phyloP scores from a whole-genome alignment of 306 rosid genomes.

The Mimosa bimucronata region DNA sequence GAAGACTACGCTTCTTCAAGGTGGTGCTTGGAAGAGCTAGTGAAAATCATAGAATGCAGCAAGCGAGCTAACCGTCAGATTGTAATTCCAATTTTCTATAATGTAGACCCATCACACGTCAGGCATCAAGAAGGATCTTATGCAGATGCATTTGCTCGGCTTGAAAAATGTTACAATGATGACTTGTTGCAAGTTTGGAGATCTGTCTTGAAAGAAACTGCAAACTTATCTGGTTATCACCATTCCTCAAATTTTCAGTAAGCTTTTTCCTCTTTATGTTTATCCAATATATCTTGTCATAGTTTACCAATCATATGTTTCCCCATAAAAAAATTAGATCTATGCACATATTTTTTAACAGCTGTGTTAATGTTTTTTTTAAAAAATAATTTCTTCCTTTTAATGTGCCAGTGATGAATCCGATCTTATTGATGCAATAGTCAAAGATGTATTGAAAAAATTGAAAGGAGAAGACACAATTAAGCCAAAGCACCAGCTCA shows the following conservation, averaged over 20 bases:
- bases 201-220: background rate
- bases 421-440: conserved; percentile 17
- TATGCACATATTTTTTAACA: too few species aligned
- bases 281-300: background rate
- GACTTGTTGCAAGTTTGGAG: background rate
- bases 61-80: background rate
- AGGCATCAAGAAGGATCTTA: conserved; percentile 1
- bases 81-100: conserved; percentile 13
- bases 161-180: background rate
- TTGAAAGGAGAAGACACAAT: background rate
- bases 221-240: background rate
- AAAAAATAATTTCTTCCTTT: background rate
- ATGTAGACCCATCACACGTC: background rate
- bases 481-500: background rate
- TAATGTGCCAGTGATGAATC: background rate
- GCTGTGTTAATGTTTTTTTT: background rate
- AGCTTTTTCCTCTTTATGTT: background rate
- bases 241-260: background rate
- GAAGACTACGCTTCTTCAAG: conserved; percentile 16
- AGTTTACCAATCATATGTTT: background rate
- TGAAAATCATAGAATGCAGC: conserved; percentile 15
- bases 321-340: background rate
- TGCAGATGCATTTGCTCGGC: background rate
- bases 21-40: conserved; percentile 24
- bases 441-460: background rate